Base-by-base conservation (phyloP, 257 asterid species). In the Leonotis leonurus region DNA sequence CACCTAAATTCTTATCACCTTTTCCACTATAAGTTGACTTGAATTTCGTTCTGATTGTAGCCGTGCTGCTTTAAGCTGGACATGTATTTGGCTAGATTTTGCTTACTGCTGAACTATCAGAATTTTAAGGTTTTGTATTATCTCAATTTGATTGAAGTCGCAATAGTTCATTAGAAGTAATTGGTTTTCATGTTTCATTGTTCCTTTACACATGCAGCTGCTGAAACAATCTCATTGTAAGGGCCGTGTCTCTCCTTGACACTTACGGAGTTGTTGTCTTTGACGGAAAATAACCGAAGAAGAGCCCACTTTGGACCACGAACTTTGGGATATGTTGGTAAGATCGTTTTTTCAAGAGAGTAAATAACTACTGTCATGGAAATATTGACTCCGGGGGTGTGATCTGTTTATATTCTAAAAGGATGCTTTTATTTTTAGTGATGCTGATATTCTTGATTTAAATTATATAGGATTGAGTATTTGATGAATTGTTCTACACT, bases 271-370 rank as follows among this genome's bases (percentile, higher is more conserved):
- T 32, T 33, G 48, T 29, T n/a, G 20, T 29, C n/a, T n/a, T n/a
- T n/a, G 48, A 14, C 18, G 71, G 14, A 33, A 30, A 56, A 44
- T 69, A 59, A 41, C 43, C 13, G 51, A 53, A 56, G 51, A 22
- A 45, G 71, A 60, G 60, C 59, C 66, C 35, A 22, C 59, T 35
- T 55, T 60, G 69, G 60, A 44, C 63, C 65, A 73, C 49, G 48
- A 66, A 32, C 39, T n/a, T n/a, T n/a, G n/a, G n/a, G n/a, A n/a
- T n/a, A n/a, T 62, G 59, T 9, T 62, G 44, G 40, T 61, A 54
- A 39, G 56, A 65, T 57, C 49, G 21, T 41, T 52, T n/a, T 57
- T 57, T 8, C 67, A 32, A 60, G 20, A 48, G 56, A 59, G 64
- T 16, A 53, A 45, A 53, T 67, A 17, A 12, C 10, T 46, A 52